These are phyloP conservation scores for Pythium pyrilobum DNA, from an alignment of 352 stramenopile species.

Conservation along the genomic window DNA sequence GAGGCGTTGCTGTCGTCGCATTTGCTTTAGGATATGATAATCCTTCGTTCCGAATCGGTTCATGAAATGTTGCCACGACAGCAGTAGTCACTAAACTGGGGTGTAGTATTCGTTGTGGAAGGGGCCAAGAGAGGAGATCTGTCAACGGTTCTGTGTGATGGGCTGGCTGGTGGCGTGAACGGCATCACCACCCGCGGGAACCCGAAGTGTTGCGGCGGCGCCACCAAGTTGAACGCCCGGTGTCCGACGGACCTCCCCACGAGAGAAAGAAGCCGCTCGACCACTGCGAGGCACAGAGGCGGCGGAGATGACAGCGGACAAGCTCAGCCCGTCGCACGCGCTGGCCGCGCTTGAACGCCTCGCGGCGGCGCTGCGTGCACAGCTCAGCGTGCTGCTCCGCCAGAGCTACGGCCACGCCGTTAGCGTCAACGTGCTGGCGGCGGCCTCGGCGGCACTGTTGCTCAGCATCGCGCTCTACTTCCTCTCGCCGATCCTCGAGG, in stretches of 20 bases:
- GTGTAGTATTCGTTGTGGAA: no score
- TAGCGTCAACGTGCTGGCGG: constrained; percentile 51
- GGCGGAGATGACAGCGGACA: not conserved
- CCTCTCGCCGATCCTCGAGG: constrained; percentile 44
- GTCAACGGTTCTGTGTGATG: not conserved
- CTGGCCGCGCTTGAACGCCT: constrained; percentile 5
- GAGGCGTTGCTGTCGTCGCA: no score
- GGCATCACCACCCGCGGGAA: not conserved
- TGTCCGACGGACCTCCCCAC: not conserved
- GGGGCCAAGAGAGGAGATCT: not conserved
- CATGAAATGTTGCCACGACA: no score
- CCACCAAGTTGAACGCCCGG: not conserved
- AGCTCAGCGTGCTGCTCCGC: constrained; percentile 38
- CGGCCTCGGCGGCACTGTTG: constrained; percentile 40
- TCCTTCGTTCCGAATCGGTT: no score
- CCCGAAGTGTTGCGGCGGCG: constrained; percentile 6
- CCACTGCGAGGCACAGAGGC: not conserved
- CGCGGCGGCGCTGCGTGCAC: constrained; percentile 17
- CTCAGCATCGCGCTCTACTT: constrained; percentile 48
- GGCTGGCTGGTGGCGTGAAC: constrained; percentile 7
- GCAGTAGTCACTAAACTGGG: not conserved
- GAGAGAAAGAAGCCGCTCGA: not conserved
- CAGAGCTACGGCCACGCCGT: constrained; percentile 50
- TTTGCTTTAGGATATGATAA: no score
- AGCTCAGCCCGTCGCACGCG: not conserved